Conservation (phyloP, 2,329 filamentous ascomycete species). For the Aspergillus spinulosporus region DNA sequence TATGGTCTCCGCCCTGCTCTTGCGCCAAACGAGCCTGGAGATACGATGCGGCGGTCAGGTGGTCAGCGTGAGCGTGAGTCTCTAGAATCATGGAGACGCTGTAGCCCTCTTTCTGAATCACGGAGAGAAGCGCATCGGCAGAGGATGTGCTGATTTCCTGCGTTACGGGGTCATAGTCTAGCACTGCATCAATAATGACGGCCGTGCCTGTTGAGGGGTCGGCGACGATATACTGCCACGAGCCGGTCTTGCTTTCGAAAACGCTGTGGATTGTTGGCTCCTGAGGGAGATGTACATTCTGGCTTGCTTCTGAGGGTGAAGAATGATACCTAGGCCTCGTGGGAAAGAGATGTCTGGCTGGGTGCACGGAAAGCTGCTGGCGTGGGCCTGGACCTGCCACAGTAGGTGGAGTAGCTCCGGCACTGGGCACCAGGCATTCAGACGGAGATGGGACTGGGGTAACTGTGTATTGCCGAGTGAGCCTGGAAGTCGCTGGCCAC, state of each 20-base stretch:
- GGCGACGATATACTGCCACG: slow-evolving; percentile 56
- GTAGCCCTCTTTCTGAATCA: slow-evolving; percentile 50
- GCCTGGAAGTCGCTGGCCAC: no score
- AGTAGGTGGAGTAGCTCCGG: no score
- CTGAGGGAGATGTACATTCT: background rate
- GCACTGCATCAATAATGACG: slow-evolving; percentile 63
- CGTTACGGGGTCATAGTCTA: slow-evolving; percentile 55
- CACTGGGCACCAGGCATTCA: no score
- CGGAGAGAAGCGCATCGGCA: slow-evolving; percentile 54
- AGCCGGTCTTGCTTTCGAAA: slow-evolving; percentile 8
- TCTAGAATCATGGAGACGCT: slow-evolving; percentile 57
- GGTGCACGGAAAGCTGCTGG: no score
- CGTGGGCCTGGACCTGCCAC: no score
- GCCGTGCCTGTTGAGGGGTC: slow-evolving; percentile 53
- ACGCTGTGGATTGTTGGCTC: slow-evolving; percentile 9
- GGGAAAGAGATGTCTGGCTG: no score
- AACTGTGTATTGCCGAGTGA: background rate
- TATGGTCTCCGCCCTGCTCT: background rate
- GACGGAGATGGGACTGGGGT: no score
- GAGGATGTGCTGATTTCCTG: slow-evolving; percentile 50
- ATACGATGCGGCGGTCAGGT: slow-evolving; percentile 56
- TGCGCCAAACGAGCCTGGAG: background rate
- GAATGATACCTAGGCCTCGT: no score
- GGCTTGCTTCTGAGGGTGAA: no score
- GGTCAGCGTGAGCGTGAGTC: slow-evolving; percentile 56